phyloP scores from a whole-genome alignment of 225 moss, liverwort and hornwort species.

The Anthoceros angustus region DNA sequence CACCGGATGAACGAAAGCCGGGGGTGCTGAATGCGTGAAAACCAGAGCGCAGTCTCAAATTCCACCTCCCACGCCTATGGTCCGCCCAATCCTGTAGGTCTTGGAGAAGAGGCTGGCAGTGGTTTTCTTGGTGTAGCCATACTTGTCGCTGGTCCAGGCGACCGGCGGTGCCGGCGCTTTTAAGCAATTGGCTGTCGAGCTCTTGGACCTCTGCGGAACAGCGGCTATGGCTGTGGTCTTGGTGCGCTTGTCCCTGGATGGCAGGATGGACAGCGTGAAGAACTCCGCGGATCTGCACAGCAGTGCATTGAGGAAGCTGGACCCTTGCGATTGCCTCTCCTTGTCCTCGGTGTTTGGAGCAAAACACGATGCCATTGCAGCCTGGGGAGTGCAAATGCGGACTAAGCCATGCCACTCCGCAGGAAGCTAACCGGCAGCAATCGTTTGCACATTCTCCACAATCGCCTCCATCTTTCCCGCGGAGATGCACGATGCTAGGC shows the following conservation, averaged over 20 bases:
- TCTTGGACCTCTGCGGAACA: not conserved
- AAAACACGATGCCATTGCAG: too few relatives aligned
- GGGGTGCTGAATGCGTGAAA: not conserved
- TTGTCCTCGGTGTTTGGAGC: not conserved
- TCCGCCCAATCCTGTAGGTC: constrained; percentile 52
- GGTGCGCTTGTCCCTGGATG: not conserved
- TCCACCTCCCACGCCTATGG: constrained; percentile 60
- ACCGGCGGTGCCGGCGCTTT: too few relatives aligned
- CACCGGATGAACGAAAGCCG: not conserved
- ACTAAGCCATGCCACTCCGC: too few relatives aligned
- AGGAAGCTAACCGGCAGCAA: too few relatives aligned
- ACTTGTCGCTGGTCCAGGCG: not conserved
- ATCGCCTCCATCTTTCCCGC: too few relatives aligned
- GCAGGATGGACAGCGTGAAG: not conserved
- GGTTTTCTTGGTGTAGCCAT: not conserved
- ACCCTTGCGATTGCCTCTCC: not conserved
- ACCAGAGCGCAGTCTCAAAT: not conserved
- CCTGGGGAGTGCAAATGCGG: too few relatives aligned
- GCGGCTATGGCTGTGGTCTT: not conserved
- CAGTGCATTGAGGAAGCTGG: not conserved
- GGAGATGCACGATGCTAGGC: too few relatives aligned
- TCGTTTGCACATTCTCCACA: too few relatives aligned
- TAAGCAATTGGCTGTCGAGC: too few relatives aligned
- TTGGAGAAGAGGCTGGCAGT: constrained; percentile 25
- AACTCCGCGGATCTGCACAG: not conserved